phyloP scores from a whole-genome alignment of 441 rosid species.

The Syzygium malaccense region DNA sequence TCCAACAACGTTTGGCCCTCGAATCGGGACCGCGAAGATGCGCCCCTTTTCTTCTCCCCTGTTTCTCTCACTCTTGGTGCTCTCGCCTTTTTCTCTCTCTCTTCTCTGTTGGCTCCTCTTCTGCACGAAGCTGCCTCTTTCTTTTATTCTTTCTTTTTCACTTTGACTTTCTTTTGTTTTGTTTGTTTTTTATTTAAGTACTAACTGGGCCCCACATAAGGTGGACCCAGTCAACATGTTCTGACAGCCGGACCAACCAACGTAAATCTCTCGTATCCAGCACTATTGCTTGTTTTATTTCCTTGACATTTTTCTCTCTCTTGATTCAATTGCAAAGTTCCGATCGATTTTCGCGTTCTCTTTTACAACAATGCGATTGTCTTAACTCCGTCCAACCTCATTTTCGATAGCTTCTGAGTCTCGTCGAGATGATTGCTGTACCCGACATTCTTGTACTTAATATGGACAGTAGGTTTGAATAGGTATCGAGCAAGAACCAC shows the following conservation, averaged over 20 bases:
- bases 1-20: no score
- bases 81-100: no score
- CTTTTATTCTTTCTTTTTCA: no score
- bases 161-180: no score
- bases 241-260: accelerated
- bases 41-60: no score
- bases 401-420: neutral
- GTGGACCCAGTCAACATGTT: no score
- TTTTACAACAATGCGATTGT: neutral
- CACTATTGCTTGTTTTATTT: neutral
- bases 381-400: neutral
- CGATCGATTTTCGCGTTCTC: neutral
- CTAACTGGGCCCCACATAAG: no score
- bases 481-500: neutral
- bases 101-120: no score
- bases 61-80: no score
- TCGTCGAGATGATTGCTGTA: neutral
- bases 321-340: neutral
- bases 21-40: no score
- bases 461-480: neutral
- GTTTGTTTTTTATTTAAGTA: no score
- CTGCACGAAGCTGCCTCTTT: no score
- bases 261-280: neutral
- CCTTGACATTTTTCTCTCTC: neutral
- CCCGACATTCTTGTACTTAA: neutral